phyloP scores from a whole-genome alignment of 176 grass and related monocot genomes.

The Rhynchospora pubera region DNA sequence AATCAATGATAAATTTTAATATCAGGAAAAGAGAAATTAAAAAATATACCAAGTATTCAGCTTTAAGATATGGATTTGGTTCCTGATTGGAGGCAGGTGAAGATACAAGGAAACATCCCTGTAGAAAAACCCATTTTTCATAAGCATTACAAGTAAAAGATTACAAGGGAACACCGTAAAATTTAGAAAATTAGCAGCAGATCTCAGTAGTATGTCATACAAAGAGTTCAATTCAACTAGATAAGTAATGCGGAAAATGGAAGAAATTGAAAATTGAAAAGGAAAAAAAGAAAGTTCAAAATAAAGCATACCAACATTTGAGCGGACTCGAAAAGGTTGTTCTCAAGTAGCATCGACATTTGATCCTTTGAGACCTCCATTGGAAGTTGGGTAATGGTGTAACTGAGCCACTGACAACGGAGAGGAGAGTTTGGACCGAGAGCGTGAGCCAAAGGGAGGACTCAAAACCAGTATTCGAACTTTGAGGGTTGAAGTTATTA shows the following conservation, averaged over 20 bases:
- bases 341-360: constrained; percentile 73
- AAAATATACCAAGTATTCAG: constrained; percentile 56
- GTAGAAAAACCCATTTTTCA: constrained; percentile 12
- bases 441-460: not conserved
- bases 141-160: too few relatives aligned
- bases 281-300: not conserved
- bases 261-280: not conserved
- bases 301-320: constrained; percentile 51
- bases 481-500: constrained; percentile 16
- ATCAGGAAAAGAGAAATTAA: not conserved
- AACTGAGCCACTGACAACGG: not conserved
- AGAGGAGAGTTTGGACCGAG: not conserved
- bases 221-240: not conserved
- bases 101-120: constrained; percentile 87
- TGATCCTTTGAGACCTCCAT: constrained; percentile 85
- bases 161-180: too few relatives aligned
- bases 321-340: constrained; percentile 68
- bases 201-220: not conserved
- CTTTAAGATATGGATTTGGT: constrained; percentile 47
- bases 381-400: not conserved
- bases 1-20: not conserved
- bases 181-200: too few relatives aligned
- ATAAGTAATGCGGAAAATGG: not conserved
- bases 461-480: not conserved
- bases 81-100: constrained; percentile 37